Conservation (phyloP, 148 eudicot species). For the Fagopyrum homotropicum region DNA sequence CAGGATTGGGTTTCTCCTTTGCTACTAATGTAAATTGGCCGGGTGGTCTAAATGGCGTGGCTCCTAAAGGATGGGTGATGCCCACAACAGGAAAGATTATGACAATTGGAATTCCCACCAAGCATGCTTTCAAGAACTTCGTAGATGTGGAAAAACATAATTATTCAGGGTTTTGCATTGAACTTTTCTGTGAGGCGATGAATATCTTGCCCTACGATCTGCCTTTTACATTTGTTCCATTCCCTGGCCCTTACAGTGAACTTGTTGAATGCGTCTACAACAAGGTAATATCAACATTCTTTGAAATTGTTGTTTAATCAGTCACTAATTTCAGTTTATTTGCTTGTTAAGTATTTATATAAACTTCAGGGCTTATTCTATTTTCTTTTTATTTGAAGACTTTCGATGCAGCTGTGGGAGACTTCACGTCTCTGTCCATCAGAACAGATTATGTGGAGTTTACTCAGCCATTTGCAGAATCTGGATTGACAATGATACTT, state of each 20-base stretch:
- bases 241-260: slow-evolving; percentile 22
- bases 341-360: neutral
- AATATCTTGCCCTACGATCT: slow-evolving; percentile 20
- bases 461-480: slow-evolving; percentile 27
- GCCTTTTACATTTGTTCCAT: slow-evolving; percentile 23
- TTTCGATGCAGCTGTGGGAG: slow-evolving; percentile 31
- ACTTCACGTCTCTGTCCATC: slow-evolving; percentile 28
- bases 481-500: slow-evolving; percentile 26
- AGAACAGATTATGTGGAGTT: slow-evolving; percentile 26
- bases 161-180: slow-evolving; percentile 25
- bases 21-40: slow-evolving; percentile 31
- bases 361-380: neutral
- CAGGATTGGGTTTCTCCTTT: slow-evolving; percentile 21
- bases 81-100: slow-evolving; percentile 22
- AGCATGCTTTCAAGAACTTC: slow-evolving; percentile 24
- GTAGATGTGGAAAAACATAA: slow-evolving; percentile 10
- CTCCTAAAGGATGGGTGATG: slow-evolving; percentile 56
- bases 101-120: slow-evolving; percentile 39
- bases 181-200: slow-evolving; percentile 24
- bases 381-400: slow-evolving; percentile 14
- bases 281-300: slow-evolving; percentile 23
- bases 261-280: slow-evolving; percentile 22
- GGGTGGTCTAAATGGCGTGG: slow-evolving; percentile 19
- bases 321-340: neutral
- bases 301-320: neutral